These are phyloP conservation scores for Fusarium agapanthi DNA, from an alignment of 2,329 filamentous ascomycete genomes.

Conservation along the genomic window DNA sequence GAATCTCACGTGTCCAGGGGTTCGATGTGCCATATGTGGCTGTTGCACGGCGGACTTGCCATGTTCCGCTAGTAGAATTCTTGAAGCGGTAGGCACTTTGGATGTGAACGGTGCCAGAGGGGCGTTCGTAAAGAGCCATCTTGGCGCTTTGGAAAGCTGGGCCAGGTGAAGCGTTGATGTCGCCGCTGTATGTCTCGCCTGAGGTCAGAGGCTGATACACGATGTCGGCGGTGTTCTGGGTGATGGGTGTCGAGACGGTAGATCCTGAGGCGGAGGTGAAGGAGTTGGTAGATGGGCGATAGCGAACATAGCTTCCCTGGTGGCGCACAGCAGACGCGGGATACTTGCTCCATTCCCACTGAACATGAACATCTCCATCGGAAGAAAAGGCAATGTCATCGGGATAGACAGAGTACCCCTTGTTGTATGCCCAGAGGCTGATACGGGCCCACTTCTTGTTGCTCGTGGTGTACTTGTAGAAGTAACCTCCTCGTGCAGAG, in stretches of 20 bases:
- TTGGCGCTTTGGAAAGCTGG: conserved; percentile 13
- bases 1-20: conserved; percentile 7
- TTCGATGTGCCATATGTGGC: conserved; percentile 2
- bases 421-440: conserved; percentile 31
- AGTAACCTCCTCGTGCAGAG: conserved; percentile 5
- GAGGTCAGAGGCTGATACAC: conserved; percentile 33
- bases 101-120: neutral
- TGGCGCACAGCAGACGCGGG: conserved; percentile 39
- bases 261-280: conserved; percentile 27
- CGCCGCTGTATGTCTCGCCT: conserved; percentile 24
- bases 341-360: conserved; percentile 43
- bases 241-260: neutral
- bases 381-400: conserved; percentile 41
- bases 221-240: conserved; percentile 10
- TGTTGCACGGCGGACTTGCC: conserved; percentile 12
- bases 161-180: conserved; percentile 6
- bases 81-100: conserved; percentile 16
- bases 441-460: neutral
- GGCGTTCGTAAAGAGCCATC: conserved; percentile 1
- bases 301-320: conserved; percentile 40
- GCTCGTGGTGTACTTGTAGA: conserved; percentile 14
- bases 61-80: neutral
- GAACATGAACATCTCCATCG: conserved; percentile 39
- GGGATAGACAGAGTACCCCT: conserved; percentile 39
- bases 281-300: conserved; percentile 29